Evolutionary conservation across 1,139 yeast genomes (phyloP), one percentile per base, ranked within the genome.

Genomic region (Blastobotrys niveus): DNA sequence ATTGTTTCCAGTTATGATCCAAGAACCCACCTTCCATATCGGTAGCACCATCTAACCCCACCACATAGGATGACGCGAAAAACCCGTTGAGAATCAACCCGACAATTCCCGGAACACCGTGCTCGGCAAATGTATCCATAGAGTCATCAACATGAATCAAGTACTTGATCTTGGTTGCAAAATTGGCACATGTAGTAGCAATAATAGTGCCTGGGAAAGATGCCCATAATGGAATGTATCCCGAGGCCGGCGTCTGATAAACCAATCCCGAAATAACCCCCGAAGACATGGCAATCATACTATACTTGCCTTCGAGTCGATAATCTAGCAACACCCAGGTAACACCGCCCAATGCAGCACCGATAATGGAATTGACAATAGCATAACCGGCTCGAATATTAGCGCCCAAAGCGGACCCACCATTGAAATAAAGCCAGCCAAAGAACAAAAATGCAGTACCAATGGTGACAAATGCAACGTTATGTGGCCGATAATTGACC

Each of bases 241-340:
- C 97, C 12, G 95, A 82, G 17, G 93, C 77, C 17, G 98, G 97
- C 1, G 97, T 89, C 3, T 96, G 96, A 2, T 96, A 96, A 15
- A 89, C 97, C 26, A 89, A 75, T 2, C 97, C 97, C 5, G 95
- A 87, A 61, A 91, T 88, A 53, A 88, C 78, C 44, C 98, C 98
- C 1, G 96, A 88, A 66, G 97, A 89, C 40, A 86, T 74, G 10
- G 96, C 97, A 38, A 91, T 96, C 64, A 94, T 84, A 19, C 95
- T 82, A 93, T 95, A 89, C 62, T 88, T 89, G 46, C 77, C 77
- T 58, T 88, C 96, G 45, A 88, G 73, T 48, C 95, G 76, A 70
- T 74, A 89, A 74, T 91, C 98, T 43, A 91, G 71, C 39, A 87
- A 60, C 63, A 93, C 83, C 98, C 98, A 91, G 5, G 95, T 73